Percentiles rank a stretch among this genome's conserved stretches.
Evolutionary conservation across 2,329 filamentous ascomycete genomes (phyloP).

Genomic region (Monilinia laxa): DNA sequence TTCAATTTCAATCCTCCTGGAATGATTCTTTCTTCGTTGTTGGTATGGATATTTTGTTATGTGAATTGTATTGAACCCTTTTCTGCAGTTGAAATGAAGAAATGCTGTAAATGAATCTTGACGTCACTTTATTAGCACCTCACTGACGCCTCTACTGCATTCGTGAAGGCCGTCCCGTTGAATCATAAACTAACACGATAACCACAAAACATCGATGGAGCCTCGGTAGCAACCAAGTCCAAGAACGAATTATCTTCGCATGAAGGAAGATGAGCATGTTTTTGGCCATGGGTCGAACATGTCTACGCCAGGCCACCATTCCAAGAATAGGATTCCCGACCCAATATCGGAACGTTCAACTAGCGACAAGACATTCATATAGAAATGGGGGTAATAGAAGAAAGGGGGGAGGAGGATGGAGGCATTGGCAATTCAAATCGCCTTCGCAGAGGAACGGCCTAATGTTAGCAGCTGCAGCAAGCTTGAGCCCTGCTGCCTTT

Average conservation of each 20-base stretch:
- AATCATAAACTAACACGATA: neutral
- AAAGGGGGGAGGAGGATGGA: neutral
- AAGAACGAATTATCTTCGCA: constrained; percentile 6
- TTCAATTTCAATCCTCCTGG: neutral
- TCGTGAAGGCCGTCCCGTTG: neutral
- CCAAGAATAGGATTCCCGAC: constrained; percentile 40
- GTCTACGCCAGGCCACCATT: constrained; percentile 41
- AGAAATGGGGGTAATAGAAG: constrained; percentile 15
- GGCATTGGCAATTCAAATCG: constrained; percentile 25
- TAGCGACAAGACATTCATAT: constrained; percentile 26
- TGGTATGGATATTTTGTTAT: neutral
- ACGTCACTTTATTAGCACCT: constrained; percentile 19
- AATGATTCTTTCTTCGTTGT: neutral
- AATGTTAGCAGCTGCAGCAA: constrained; percentile 32
- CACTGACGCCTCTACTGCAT: constrained; percentile 6
- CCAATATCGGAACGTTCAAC: constrained; percentile 29
- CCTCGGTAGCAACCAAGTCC: constrained; percentile 27
- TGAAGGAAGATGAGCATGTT: constrained; percentile 47
- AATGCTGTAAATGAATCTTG: constrained; percentile 9
- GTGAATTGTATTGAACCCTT: neutral
- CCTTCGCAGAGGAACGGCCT: constrained; percentile 26
- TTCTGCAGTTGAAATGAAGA: neutral
- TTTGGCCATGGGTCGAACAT: constrained; percentile 47
- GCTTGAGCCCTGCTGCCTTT: constrained; percentile 56
- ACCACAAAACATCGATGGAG: constrained; percentile 32